Conservation (phyloP, 164 flowering plant genomes). For the Magnolia sinica region DNA sequence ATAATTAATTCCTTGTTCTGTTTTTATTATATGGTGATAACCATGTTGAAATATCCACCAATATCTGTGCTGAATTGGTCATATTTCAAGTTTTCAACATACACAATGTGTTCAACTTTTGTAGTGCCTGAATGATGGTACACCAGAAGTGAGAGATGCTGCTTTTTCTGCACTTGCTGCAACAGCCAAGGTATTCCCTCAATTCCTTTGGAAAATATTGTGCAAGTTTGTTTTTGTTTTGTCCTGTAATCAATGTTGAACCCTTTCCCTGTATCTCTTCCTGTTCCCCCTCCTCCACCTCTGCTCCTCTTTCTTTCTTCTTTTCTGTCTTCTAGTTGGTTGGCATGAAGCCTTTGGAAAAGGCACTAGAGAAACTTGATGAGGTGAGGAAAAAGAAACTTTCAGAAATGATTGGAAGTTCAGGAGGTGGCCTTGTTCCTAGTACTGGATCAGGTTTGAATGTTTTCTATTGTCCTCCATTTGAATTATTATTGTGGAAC, state of each 20-base stretch:
- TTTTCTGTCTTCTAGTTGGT: conserved; percentile 51
- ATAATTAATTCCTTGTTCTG: background rate
- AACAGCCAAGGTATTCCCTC: conserved; percentile 70
- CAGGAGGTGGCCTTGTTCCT: conserved; percentile 50
- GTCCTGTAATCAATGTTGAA: background rate
- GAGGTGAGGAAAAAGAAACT: conserved; percentile 92
- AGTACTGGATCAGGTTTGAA: conserved; percentile 52
- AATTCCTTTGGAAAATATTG: background rate
- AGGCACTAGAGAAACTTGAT: conserved; percentile 93
- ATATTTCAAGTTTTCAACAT: background rate
- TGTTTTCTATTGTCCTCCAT: background rate
- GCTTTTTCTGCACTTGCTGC: conserved; percentile 94
- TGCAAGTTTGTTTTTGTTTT: background rate
- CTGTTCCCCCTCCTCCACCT: too few relatives aligned
- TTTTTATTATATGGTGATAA: background rate
- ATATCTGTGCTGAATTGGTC: background rate
- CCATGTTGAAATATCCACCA: background rate
- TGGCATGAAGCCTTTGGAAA: conserved; percentile 96
- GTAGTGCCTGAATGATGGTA: conserved; percentile 93
- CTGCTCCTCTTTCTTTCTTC: background rate
- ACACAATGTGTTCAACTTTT: conserved; percentile 4
- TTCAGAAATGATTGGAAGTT: conserved; percentile 79
- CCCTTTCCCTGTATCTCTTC: background rate
- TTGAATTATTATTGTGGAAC: conserved; percentile 7
- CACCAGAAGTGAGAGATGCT: conserved; percentile 98